phyloP scores from a whole-genome alignment of 495 filamentous ascomycete genomes.

The Penicillium fimorum region DNA sequence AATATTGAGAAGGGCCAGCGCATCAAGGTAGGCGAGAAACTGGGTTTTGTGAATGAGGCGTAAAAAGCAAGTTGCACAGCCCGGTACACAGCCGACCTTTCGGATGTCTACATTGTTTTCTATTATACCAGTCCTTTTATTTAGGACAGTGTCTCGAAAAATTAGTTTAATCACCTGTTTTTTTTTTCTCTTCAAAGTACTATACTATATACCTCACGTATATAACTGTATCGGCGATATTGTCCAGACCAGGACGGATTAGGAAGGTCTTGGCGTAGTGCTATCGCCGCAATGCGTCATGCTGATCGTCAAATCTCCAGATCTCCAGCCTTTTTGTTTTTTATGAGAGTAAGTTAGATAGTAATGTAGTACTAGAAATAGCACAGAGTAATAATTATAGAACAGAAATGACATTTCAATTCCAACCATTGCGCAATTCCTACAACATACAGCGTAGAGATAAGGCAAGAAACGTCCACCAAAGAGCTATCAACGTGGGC shows the following conservation, averaged over 20 bases:
- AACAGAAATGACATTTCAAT: too few relatives aligned
- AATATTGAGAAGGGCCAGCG: conserved; percentile 78
- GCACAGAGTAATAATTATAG: too few relatives aligned
- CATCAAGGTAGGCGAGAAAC: conserved; percentile 81
- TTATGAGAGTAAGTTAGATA: too few relatives aligned
- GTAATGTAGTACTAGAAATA: too few relatives aligned
- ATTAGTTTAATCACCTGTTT: conserved; percentile 1
- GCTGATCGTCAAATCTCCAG: neutral
- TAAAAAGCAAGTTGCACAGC: conserved; percentile 8
- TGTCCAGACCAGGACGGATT: neutral
- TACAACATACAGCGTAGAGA: too few relatives aligned
- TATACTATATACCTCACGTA: too few relatives aligned
- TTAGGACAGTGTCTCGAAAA: neutral
- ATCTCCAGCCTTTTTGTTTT: too few relatives aligned
- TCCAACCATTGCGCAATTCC: neutral
- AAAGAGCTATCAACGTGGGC: conserved; percentile 14
- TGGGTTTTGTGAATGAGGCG: conserved; percentile 61
- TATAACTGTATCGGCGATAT: too few relatives aligned
- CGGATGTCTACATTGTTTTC: conserved; percentile 5
- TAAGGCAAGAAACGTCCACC: conserved; percentile 1
- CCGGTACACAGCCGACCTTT: conserved; percentile 1
- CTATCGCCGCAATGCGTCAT: conserved; percentile 9
- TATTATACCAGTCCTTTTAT: conserved; percentile 23
- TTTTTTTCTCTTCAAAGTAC: too few relatives aligned
- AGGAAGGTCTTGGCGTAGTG: conserved; percentile 3